These are phyloP conservation scores for Beauveria australis DNA, from an alignment of 2,329 filamentous ascomycete species.

Conservation along the genomic window DNA sequence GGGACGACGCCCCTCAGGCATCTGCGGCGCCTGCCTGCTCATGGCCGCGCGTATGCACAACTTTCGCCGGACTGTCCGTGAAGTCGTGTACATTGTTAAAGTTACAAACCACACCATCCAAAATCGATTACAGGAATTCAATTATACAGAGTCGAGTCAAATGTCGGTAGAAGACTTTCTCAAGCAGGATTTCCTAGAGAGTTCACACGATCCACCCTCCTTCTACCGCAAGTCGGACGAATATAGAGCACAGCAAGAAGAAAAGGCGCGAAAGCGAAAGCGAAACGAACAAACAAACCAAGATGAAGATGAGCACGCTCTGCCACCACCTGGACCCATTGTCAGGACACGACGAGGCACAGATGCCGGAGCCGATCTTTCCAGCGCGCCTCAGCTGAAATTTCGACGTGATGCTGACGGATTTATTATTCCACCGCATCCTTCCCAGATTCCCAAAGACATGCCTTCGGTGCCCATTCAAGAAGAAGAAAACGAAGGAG, in stretches of 20 bases:
- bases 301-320: constrained; percentile 14
- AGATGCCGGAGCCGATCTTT: constrained; percentile 27
- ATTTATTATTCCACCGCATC: constrained; percentile 53
- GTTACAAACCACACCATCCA: constrained; percentile 90
- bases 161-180: constrained; percentile 85
- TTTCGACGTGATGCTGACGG: constrained; percentile 56
- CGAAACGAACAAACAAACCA: constrained; percentile 25
- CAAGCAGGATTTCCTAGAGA: constrained; percentile 62
- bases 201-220: constrained; percentile 72
- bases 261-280: constrained; percentile 41
- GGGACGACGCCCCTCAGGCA: constrained; percentile 83
- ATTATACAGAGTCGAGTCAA: constrained; percentile 71
- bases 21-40: constrained; percentile 89
- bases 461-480: constrained; percentile 15
- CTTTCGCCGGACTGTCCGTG: constrained; percentile 82
- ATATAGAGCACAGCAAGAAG: constrained; percentile 45
- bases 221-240: constrained; percentile 61
- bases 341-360: constrained; percentile 13
- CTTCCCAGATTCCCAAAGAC: constrained; percentile 30
- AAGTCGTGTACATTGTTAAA: constrained; percentile 97
- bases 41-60: constrained; percentile 98
- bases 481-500: constrained; percentile 12
- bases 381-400: constrained; percentile 26
- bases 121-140: constrained; percentile 87
- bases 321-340: neutral